Evolutionary conservation across 345 rosid genomes (phyloP).

Genomic region (Euphorbia peplus): DNA sequence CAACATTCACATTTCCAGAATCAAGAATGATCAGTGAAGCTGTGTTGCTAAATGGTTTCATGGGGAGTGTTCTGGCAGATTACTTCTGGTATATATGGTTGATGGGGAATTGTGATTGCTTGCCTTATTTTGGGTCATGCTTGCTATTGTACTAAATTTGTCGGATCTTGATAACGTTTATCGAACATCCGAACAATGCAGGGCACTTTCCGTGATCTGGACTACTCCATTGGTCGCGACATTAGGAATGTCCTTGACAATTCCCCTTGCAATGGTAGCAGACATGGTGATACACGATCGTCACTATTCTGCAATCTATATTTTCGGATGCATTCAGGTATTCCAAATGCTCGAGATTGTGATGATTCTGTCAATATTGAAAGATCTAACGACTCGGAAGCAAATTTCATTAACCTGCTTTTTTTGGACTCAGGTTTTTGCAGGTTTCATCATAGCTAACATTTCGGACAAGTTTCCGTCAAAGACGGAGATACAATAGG

Average conservation of each 20-base stretch:
- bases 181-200: conserved; percentile 23
- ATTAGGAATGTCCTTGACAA: conserved; percentile 74
- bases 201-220: conserved; percentile 88
- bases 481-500: conserved; percentile 25
- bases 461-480: conserved; percentile 34
- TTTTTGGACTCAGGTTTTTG: conserved; percentile 46
- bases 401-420: conserved; percentile 3
- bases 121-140: neutral
- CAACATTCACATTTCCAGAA: conserved; percentile 49
- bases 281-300: conserved; percentile 76
- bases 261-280: conserved; percentile 85
- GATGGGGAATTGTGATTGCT: too few relatives aligned
- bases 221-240: conserved; percentile 83
- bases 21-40: conserved; percentile 38
- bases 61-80: conserved; percentile 56
- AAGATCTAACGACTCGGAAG: neutral
- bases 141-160: neutral
- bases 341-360: neutral
- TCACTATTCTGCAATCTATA: conserved; percentile 61
- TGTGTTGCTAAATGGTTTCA: conserved; percentile 45
- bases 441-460: conserved; percentile 54
- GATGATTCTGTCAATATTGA: neutral
- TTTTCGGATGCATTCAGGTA: conserved; percentile 76
- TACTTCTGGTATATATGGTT: conserved; percentile 55
- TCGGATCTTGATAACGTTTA: neutral